Conservation (phyloP, 768 basidiomycete species). For the Termitomyces bulborhizus region DNA sequence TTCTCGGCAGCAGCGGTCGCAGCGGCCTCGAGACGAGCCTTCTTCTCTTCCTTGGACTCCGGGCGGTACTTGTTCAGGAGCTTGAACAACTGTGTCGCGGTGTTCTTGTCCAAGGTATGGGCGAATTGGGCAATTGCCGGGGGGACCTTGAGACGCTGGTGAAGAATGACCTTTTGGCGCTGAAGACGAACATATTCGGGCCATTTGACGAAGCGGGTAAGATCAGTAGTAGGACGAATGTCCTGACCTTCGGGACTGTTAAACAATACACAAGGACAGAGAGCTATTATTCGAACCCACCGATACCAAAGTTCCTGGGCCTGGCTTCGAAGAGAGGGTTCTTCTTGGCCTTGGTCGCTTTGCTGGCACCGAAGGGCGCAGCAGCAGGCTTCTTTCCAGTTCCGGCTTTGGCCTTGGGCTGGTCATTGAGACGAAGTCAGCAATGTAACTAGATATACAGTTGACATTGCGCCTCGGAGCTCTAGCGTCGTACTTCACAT, state of each 20-base stretch:
- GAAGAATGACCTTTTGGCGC: slow-evolving; percentile 96
- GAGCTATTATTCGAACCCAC: slow-evolving; percentile 37
- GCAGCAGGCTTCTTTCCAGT: slow-evolving; percentile 81
- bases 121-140: slow-evolving; percentile 97
- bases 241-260: slow-evolving; percentile 65
- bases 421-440: slow-evolving; percentile 87
- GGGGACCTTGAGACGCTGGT: slow-evolving; percentile 97
- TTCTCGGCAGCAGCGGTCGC: slow-evolving; percentile 79
- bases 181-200: slow-evolving; percentile 98
- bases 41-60: slow-evolving; percentile 96
- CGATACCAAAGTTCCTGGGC: slow-evolving; percentile 94
- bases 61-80: slow-evolving; percentile 96
- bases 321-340: slow-evolving; percentile 93
- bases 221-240: slow-evolving; percentile 81
- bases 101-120: slow-evolving; percentile 99
- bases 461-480: slow-evolving; percentile 45
- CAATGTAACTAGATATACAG: slow-evolving; percentile 24
- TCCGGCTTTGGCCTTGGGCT: slow-evolving; percentile 72
- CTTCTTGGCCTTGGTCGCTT: slow-evolving; percentile 70
- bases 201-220: slow-evolving; percentile 99
- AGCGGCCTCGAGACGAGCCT: slow-evolving; percentile 76
- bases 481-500: slow-evolving; percentile 36
- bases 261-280: neutral
- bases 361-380: slow-evolving; percentile 77
- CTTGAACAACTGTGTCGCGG: slow-evolving; percentile 96